A percentile compares a stretch with the other conserved stretches of the same genome.
Evolutionary conservation across 192 early-diverging fungal species (phyloP).

Genomic region (Powellomyces hirtus): DNA sequence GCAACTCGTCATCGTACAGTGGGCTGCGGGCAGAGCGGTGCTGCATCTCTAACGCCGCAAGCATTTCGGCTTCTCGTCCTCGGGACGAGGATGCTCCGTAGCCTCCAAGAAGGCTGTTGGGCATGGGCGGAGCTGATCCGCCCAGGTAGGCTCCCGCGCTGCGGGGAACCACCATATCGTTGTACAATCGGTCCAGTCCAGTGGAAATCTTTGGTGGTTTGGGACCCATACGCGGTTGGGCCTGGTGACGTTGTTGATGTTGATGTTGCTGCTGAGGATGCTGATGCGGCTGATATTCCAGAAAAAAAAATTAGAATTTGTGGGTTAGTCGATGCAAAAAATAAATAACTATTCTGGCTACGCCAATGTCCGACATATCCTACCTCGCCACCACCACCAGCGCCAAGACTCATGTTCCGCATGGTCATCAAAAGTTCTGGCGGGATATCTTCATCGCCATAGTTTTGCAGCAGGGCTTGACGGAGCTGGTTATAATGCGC

Average conservation of each 20-base stretch:
- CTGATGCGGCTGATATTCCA: neutral
- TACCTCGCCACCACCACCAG: neutral
- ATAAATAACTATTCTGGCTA: too few species aligned
- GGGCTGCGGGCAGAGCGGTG: conserved; percentile 1
- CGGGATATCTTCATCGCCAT: conserved; percentile 31
- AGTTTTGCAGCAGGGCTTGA: conserved; percentile 19
- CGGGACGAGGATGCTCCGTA: neutral
- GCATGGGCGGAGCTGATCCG: neutral
- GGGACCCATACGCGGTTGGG: neutral
- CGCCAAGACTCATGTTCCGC: conserved; percentile 49
- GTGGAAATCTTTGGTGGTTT: conserved; percentile 22
- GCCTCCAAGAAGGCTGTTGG: neutral
- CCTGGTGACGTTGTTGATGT: neutral
- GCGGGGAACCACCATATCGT: conserved; percentile 11
- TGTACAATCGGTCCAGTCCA: conserved; percentile 22
- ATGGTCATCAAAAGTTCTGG: conserved; percentile 52
- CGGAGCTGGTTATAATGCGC: conserved; percentile 44
- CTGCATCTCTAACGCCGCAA: conserved; percentile 29
- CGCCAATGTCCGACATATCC: too few species aligned
- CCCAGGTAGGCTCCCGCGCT: conserved; percentile 25
- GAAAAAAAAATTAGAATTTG: conserved; percentile 27
- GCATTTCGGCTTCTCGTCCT: conserved; percentile 24
- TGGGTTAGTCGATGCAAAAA: too few species aligned
- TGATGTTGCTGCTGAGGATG: neutral
- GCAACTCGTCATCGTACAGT: conserved; percentile 14